phyloP scores from a whole-genome alignment of 495 filamentous ascomycete genomes.

The Xylaria telfairii region DNA sequence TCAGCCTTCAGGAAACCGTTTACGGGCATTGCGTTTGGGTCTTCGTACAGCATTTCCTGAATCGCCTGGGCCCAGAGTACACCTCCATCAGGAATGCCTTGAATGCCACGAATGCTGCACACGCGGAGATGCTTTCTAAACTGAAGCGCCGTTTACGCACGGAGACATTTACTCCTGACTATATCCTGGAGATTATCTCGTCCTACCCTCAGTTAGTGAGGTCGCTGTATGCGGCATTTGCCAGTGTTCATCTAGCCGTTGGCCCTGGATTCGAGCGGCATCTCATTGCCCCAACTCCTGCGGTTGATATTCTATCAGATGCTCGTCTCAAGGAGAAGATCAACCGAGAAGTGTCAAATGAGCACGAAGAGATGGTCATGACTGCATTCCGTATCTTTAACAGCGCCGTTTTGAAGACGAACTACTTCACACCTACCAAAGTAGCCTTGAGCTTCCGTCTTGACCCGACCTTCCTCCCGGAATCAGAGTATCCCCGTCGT shows the following conservation, averaged over 20 bases:
- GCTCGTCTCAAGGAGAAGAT: conserved; percentile 80
- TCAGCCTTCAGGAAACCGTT: conserved; percentile 95
- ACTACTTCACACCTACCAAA: conserved; percentile 99
- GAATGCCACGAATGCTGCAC: conserved; percentile 72
- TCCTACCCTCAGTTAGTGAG: conserved; percentile 88
- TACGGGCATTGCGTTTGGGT: conserved; percentile 98
- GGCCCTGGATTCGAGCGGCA: conserved; percentile 75
- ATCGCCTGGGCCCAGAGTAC: conserved; percentile 92
- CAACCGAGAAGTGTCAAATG: conserved; percentile 79
- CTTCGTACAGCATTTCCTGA: conserved; percentile 96
- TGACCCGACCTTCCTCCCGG: conserved; percentile 85
- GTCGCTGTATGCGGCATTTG: conserved; percentile 88
- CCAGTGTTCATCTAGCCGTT: conserved; percentile 86
- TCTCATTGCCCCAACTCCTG: conserved; percentile 69
- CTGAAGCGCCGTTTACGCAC: conserved; percentile 94
- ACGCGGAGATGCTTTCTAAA: conserved; percentile 91
- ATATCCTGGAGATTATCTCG: conserved; percentile 95
- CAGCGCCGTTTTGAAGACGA: conserved; percentile 88
- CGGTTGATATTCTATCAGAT: conserved; percentile 81
- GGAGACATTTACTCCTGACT: conserved; percentile 97
- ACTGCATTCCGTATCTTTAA: conserved; percentile 96
- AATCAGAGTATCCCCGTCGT: conserved; percentile 90
- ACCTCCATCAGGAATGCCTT: conserved; percentile 82
- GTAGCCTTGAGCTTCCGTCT: conserved; percentile 96
- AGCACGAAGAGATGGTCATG: conserved; percentile 99